Base-by-base conservation (phyloP, 441 rosid genomes). In the Viola pubescens region DNA sequence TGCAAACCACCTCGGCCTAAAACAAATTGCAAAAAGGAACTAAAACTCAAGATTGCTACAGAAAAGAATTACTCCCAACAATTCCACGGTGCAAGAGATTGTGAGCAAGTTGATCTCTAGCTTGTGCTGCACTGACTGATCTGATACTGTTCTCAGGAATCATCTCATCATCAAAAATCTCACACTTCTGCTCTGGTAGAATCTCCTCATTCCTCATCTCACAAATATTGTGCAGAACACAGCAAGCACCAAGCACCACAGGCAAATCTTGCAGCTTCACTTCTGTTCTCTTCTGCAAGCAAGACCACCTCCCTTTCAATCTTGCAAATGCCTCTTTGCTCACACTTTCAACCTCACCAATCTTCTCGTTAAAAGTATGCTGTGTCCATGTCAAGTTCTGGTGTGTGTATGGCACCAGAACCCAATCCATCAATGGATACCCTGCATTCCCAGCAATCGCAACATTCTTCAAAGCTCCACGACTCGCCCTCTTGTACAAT, bases 211-310 rank as follows among this genome's bases (percentile, higher is more conserved):
- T 76, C 67, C 77, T 76, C 84, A 76, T 73, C 85, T 89, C 92
- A 41, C 97, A 87, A 0, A 89, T 81, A 40, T 89, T 87, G 38
- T 89, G 97, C 67, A 89, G 37, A 52, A 89, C 89, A 63, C 97
- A 89, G 26, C 97, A 89, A 54, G 95, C 97, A 1, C 97, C 95
- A 0, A 89, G 81, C 54, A 89, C 87, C 41, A 69, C 83, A 0
- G 97, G 97, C 76, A 85, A 72, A 44, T 89, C 95, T 68, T 81
- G 85, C 1, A 87, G 82, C 72, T 89, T 89, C 37, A 83, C 85
- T 78, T 89, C 97, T 0, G 89, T 81, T 58, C 91, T 68, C 77
- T 81, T 89, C 68, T 87, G 95, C 66, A 89, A 49, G 60, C 94
- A 87, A 59, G 78, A 57, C 97, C 97, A 89, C 58, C 97, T 63